Conservation (phyloP, 805 yeast species). For the Debaryomyces castellii region DNA sequence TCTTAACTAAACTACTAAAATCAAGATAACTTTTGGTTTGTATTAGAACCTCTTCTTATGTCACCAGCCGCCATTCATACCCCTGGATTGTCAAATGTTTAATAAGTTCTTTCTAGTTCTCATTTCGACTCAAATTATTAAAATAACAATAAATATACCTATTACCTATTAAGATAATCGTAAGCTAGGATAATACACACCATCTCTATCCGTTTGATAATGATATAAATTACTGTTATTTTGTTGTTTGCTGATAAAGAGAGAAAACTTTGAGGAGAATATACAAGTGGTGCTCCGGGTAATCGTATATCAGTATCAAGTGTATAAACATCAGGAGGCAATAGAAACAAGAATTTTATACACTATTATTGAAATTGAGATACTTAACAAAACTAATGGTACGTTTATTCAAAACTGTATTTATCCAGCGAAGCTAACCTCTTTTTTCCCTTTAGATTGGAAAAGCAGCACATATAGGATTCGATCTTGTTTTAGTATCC, state of each 20-base stretch:
- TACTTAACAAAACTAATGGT: background rate
- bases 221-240: background rate
- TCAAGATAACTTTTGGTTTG: background rate
- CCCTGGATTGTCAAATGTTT: background rate
- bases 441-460: conserved; percentile 38
- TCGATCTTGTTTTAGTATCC: conserved; percentile 62
- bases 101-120: background rate
- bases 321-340: background rate
- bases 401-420: background rate
- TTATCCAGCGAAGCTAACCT: background rate
- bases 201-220: background rate
- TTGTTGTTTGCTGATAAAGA: background rate
- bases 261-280: background rate
- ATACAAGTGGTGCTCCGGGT: background rate
- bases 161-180: background rate
- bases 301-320: background rate
- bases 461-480: conserved; percentile 54
- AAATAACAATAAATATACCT: background rate
- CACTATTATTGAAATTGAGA: background rate
- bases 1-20: background rate
- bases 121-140: background rate
- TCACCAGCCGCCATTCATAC: background rate
- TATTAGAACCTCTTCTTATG: background rate
- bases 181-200: background rate
- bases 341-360: background rate